Base-by-base conservation (phyloP, 192 early-diverging fungal genomes). In the Geosiphon pyriformis region DNA sequence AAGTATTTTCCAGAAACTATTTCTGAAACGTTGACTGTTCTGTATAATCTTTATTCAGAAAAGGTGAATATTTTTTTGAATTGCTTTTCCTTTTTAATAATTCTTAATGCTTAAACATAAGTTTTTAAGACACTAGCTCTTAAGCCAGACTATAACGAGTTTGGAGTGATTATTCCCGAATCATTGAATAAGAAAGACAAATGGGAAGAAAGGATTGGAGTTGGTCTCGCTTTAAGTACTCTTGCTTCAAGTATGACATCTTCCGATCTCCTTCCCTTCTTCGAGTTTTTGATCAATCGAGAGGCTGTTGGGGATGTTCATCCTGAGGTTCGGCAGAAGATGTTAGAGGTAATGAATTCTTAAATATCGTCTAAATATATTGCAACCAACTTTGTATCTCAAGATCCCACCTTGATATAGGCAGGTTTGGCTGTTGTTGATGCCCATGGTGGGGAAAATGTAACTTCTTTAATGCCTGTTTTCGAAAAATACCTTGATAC, bases 61-160 rank as follows among this genome's bases (percentile, higher is more conserved):
- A 73, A 83, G 67, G 80, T 54, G 15, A 11, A 42, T 33, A 49
- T 25, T 63, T 70, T 58, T n/a, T 20, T 71, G 26, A 29, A 31
- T 42, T 53, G 27, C 7, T 32, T 49, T 51, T 51, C 48, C 32
- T 30, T 33, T 31, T 35, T 3, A 53, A 6, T 68, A 31, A 34
- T 63, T 50, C 27, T 42, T 15, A 42, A 42, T 42, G 7, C 15
- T 26, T 12, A 31, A 56, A 8, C 54, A 31, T 29, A 31, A n/a
- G n/a, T 49, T 26, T 15, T 30, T 30, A 73, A 85, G 85, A 80
- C 86, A 42, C 73, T 81, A 37, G 78, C 91, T 12, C 82, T 94
- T 20, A 84, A 83, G 26, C 94, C 94, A 8, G 88, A 94, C 67
- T 94, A 90, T 60, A 94, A 99, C 70, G 87, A 88, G 53, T 95